These are phyloP conservation scores for Ceratocystis variospora DNA, from an alignment of 2,329 filamentous ascomycete species.

Conservation along the genomic window DNA sequence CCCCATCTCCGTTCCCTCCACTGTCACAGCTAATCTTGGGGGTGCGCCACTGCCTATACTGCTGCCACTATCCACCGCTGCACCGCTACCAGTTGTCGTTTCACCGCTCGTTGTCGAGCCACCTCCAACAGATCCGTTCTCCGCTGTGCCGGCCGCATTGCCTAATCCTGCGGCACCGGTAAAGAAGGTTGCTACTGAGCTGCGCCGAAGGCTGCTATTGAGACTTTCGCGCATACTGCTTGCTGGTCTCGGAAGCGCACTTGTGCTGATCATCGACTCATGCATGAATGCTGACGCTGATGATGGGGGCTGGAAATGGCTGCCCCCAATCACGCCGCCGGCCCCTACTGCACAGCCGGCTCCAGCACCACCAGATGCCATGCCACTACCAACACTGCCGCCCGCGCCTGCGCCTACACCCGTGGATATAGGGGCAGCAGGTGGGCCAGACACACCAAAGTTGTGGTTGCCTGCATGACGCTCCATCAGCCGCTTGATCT, in stretches of 20 bases:
- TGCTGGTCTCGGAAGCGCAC: conserved; percentile 30
- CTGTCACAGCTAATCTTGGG: conserved; percentile 30
- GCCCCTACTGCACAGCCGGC: neutral
- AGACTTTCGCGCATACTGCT: conserved; percentile 47
- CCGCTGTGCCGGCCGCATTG: neutral
- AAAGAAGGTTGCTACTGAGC: conserved; percentile 54
- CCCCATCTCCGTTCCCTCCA: conserved; percentile 40
- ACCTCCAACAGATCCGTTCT: neutral
- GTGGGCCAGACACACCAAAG: conserved; percentile 26
- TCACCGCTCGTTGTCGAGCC: conserved; percentile 38
- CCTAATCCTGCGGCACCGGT: conserved; percentile 24
- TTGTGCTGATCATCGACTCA: conserved; percentile 20
- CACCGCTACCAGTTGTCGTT: conserved; percentile 41
- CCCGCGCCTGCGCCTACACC: conserved; percentile 24
- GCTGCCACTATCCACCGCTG: conserved; percentile 41
- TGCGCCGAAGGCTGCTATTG: conserved; percentile 42
- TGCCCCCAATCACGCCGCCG: conserved; percentile 26
- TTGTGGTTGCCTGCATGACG: conserved; percentile 38
- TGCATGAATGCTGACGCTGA: conserved; percentile 18
- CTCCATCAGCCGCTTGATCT: conserved; percentile 71
- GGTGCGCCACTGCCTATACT: conserved; percentile 29
- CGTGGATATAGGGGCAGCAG: conserved; percentile 22
- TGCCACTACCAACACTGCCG: conserved; percentile 24
- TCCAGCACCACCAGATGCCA: conserved; percentile 22
- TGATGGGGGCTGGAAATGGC: conserved; percentile 19